Percentiles rank a stretch among this genome's conserved stretches.
These are phyloP conservation scores for Crucibulum laeve DNA, from an alignment of 768 basidiomycete genomes.

Conservation along the genomic window DNA sequence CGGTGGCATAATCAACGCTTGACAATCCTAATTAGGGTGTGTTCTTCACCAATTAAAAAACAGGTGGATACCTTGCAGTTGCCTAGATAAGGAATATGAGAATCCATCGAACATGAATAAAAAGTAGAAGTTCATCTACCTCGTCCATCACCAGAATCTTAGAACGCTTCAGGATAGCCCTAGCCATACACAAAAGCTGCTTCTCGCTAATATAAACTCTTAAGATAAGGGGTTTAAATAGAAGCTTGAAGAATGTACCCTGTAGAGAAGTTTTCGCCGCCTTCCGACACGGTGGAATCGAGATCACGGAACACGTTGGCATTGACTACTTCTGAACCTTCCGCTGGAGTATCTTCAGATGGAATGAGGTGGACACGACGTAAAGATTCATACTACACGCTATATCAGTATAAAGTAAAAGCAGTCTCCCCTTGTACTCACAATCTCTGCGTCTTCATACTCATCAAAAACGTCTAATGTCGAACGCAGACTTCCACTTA, in stretches of 20 bases:
- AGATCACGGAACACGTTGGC: slow-evolving; percentile 61
- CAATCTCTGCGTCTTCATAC: slow-evolving; percentile 76
- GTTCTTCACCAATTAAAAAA: no score
- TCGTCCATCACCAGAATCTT: slow-evolving; percentile 85
- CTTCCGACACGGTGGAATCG: slow-evolving; percentile 35
- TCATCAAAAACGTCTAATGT: slow-evolving; percentile 80
- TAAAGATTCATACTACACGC: neutral
- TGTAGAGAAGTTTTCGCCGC: slow-evolving; percentile 70
- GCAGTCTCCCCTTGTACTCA: slow-evolving; percentile 20
- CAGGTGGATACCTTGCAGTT: neutral
- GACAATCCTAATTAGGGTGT: no score
- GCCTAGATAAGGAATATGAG: neutral
- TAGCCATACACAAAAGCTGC: slow-evolving; percentile 70
- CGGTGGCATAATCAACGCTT: slow-evolving; percentile 85
- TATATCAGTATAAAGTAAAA: neutral
- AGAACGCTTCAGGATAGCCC: slow-evolving; percentile 76
- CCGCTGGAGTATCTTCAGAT: slow-evolving; percentile 31
- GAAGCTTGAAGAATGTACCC: slow-evolving; percentile 19
- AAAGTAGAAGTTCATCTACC: slow-evolving; percentile 26
- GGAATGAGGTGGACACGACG: neutral
- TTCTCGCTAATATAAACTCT: slow-evolving; percentile 14
- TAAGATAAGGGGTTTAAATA: neutral
- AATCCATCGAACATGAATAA: slow-evolving; percentile 1
- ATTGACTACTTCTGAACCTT: slow-evolving; percentile 40
- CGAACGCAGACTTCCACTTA: slow-evolving; percentile 75